A percentile compares a stretch with the other conserved stretches of the same genome.
phyloP scores from a whole-genome alignment of 2,329 filamentous ascomycete species.

The Myrmaecium sp. region DNA sequence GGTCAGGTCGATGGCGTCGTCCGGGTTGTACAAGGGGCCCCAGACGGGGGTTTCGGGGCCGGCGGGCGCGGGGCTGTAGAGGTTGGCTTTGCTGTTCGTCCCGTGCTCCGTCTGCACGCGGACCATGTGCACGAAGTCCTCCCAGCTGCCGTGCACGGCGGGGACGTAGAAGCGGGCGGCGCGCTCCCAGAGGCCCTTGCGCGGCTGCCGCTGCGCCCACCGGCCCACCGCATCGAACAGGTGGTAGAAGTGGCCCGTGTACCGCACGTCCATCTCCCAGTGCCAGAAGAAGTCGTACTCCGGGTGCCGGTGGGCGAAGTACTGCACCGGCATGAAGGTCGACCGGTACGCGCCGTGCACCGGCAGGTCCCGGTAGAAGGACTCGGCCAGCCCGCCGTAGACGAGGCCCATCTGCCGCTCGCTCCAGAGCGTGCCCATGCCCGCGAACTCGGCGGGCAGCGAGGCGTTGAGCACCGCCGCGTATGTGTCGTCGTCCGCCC shows the following conservation, averaged over 20 bases:
- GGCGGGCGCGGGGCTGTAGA: slow-evolving; percentile 20
- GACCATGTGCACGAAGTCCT: slow-evolving; percentile 52
- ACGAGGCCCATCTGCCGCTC: slow-evolving; percentile 38
- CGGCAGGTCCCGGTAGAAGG: slow-evolving; percentile 40
- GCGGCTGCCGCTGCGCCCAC: slow-evolving; percentile 52
- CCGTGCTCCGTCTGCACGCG: slow-evolving; percentile 41
- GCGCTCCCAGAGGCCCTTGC: slow-evolving; percentile 62
- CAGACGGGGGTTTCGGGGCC: slow-evolving; percentile 29
- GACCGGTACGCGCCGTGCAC: slow-evolving; percentile 55
- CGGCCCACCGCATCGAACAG: slow-evolving; percentile 49
- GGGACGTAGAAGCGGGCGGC: slow-evolving; percentile 64
- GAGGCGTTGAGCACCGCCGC: slow-evolving; percentile 41
- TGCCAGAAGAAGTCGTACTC: slow-evolving; percentile 91
- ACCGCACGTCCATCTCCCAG: slow-evolving; percentile 87
- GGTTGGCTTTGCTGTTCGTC: slow-evolving; percentile 27
- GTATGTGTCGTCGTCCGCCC: slow-evolving; percentile 60
- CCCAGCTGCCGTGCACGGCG: slow-evolving; percentile 50
- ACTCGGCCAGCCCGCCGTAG: slow-evolving; percentile 33
- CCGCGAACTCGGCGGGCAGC: slow-evolving; percentile 31
- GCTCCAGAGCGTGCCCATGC: slow-evolving; percentile 36
- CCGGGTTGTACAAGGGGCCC: slow-evolving; percentile 27
- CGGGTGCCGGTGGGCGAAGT: slow-evolving; percentile 74
- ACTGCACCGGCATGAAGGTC: slow-evolving; percentile 85
- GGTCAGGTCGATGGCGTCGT: slow-evolving; percentile 34
- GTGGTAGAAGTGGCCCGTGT: slow-evolving; percentile 78